A percentile compares a stretch with the other conserved stretches of the same genome.
Evolutionary conservation across 495 filamentous ascomycete genomes (phyloP).

Genomic region (Daldinia concentrica): DNA sequence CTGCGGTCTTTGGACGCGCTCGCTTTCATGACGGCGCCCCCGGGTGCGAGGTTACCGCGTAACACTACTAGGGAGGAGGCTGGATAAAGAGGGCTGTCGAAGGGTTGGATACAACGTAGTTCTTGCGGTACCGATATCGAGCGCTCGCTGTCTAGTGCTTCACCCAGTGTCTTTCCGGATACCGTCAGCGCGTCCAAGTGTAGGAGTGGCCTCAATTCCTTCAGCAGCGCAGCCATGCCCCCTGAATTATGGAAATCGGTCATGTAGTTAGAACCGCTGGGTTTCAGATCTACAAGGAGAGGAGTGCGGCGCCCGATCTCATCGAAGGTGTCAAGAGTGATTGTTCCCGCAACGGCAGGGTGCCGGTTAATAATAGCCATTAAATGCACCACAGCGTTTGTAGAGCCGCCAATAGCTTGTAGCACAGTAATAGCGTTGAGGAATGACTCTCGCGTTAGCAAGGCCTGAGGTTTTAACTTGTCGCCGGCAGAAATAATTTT

Average conservation of each 20-base stretch:
- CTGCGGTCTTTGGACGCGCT: slow-evolving; percentile 65
- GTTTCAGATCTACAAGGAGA: slow-evolving; percentile 72
- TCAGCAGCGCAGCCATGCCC: slow-evolving; percentile 68
- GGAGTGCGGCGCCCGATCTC: slow-evolving; percentile 68
- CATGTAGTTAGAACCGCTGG: slow-evolving; percentile 76
- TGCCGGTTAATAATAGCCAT: slow-evolving; percentile 71
- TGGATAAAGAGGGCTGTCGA: slow-evolving; percentile 64
- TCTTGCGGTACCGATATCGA: slow-evolving; percentile 53
- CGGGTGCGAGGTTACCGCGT: slow-evolving; percentile 62
- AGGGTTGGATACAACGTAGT: slow-evolving; percentile 59
- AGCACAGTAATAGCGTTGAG: slow-evolving; percentile 73
- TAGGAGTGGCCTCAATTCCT: slow-evolving; percentile 65
- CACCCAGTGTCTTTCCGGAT: slow-evolving; percentile 66
- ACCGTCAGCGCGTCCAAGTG: slow-evolving; percentile 66
- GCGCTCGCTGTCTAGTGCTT: slow-evolving; percentile 59
- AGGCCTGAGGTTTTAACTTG: slow-evolving; percentile 59
- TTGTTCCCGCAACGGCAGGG: slow-evolving; percentile 60
- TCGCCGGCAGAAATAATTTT: slow-evolving; percentile 50
- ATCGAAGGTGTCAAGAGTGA: slow-evolving; percentile 67
- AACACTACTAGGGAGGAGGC: slow-evolving; percentile 64
- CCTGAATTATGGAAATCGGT: slow-evolving; percentile 75
- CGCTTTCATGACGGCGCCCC: slow-evolving; percentile 70
- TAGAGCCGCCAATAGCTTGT: slow-evolving; percentile 74
- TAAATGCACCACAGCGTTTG: slow-evolving; percentile 73
- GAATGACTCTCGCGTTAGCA: slow-evolving; percentile 70